Conservation (phyloP, 78 protist species). For the Fonticula alba region DNA sequence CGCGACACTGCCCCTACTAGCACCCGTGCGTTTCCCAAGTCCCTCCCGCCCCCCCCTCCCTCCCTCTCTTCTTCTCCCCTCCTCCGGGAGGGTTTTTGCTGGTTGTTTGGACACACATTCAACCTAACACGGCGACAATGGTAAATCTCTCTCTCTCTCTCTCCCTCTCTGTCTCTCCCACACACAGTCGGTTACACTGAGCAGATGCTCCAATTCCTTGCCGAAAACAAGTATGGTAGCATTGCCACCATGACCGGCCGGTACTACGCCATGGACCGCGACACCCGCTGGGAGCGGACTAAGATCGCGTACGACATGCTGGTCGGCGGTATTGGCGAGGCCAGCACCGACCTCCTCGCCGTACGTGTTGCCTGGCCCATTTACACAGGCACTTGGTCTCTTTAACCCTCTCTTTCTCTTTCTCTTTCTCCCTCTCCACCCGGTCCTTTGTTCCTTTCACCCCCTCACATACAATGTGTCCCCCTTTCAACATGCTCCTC, state of each 20-base stretch:
- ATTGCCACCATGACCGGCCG: conserved; percentile 4
- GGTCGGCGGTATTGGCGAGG: neutral
- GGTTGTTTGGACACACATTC: no score
- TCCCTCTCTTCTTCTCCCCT: no score
- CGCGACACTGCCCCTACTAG: conserved; percentile 6
- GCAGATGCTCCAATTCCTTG: neutral
- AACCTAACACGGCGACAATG: no score
- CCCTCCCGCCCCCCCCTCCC: no score
- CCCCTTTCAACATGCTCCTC: neutral
- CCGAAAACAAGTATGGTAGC: neutral
- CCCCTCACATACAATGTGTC: neutral
- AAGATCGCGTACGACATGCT: conserved; percentile 1
- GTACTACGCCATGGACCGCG: conserved; percentile 27
- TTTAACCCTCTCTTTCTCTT: neutral
- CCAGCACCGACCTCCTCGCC: neutral
- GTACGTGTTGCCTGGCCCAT: no score
- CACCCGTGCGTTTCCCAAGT: no score
- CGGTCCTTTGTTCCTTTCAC: neutral
- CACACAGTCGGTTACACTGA: neutral
- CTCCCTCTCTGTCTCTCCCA: no score
- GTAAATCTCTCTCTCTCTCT: no score
- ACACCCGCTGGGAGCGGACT: conserved; percentile 26
- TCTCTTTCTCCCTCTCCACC: no score
- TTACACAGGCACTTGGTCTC: no score
- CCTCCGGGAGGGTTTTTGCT: no score